A percentile compares a stretch with the other conserved stretches of the same genome.
Conservation (phyloP, 768 basidiomycete genomes). For the Lactifluus rugatus region DNA sequence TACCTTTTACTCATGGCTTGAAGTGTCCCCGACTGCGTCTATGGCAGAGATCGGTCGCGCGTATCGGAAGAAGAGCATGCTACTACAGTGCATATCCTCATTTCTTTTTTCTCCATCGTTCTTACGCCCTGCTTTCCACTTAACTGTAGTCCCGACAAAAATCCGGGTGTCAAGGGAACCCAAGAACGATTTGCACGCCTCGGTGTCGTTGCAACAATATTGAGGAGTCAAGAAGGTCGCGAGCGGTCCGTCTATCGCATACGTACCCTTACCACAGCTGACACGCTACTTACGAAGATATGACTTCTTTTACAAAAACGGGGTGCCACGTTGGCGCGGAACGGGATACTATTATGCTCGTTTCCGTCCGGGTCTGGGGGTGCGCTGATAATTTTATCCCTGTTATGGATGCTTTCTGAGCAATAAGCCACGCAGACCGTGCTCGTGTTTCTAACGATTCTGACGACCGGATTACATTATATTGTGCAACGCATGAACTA, state of each 20-base stretch:
- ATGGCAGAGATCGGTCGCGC: slow-evolving; percentile 76
- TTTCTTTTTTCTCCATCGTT: neutral
- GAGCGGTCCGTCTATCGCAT: slow-evolving; percentile 45
- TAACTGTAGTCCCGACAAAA: slow-evolving; percentile 80
- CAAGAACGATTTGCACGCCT: slow-evolving; percentile 90
- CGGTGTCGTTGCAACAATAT: slow-evolving; percentile 74
- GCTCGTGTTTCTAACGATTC: slow-evolving; percentile 58
- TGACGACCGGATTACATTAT: slow-evolving; percentile 79
- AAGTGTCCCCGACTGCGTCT: slow-evolving; percentile 64
- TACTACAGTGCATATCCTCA: slow-evolving; percentile 62
- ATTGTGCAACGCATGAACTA: slow-evolving; percentile 72
- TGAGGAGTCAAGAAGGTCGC: slow-evolving; percentile 66
- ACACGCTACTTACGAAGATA: slow-evolving; percentile 38
- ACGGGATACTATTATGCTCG: slow-evolving; percentile 95
- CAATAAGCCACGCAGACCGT: slow-evolving; percentile 43
- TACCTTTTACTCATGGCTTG: slow-evolving; percentile 94
- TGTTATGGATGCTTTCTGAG: slow-evolving; percentile 2
- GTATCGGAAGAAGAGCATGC: slow-evolving; percentile 84
- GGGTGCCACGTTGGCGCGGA: slow-evolving; percentile 93
- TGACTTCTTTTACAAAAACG: slow-evolving; percentile 95
- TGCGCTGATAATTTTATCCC: slow-evolving; percentile 23
- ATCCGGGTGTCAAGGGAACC: slow-evolving; percentile 68
- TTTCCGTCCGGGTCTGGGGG: slow-evolving; percentile 86
- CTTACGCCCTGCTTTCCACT: neutral
- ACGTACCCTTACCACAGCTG: slow-evolving; percentile 1